Percentiles rank a stretch among this genome's conserved stretches.
Conservation (phyloP, 2,329 filamentous ascomycete genomes). For the Aspergillus flavus region DNA sequence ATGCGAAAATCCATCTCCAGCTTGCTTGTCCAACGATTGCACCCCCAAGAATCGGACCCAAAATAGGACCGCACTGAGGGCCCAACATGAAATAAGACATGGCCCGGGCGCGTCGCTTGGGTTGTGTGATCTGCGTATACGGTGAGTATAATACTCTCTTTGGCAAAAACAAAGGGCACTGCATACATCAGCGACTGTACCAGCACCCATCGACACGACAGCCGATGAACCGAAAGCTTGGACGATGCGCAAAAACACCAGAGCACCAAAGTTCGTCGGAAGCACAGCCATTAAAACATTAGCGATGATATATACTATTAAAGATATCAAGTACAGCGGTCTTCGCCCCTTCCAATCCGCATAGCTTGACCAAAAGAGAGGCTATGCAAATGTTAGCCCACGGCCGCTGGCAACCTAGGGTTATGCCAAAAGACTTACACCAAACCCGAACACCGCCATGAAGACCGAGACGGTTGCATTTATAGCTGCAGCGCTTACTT, state of each 20-base stretch:
- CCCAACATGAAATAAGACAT: conserved; percentile 49
- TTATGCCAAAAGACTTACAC: conserved; percentile 24
- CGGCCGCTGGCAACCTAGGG: neutral
- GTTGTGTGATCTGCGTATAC: conserved; percentile 24
- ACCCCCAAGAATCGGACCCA: conserved; percentile 49
- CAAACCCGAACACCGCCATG: conserved; percentile 48
- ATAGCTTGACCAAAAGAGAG: conserved; percentile 46
- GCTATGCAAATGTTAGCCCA: conserved; percentile 20
- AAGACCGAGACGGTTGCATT: conserved; percentile 51
- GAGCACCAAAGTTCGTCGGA: conserved; percentile 41
- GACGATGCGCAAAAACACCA: conserved; percentile 46
- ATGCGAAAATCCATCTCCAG: conserved; percentile 52
- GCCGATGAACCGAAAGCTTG: conserved; percentile 49
- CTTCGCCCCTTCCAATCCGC: conserved; percentile 46
- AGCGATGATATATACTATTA: conserved; percentile 43
- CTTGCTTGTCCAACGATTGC: conserved; percentile 35
- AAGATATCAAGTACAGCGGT: conserved; percentile 45
- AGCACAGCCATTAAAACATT: conserved; percentile 44
- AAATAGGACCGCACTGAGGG: conserved; percentile 48
- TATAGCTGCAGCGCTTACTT: conserved; percentile 38
- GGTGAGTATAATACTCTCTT: neutral
- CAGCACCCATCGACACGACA: conserved; percentile 22
- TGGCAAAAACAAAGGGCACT: neutral
- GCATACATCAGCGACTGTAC: neutral
- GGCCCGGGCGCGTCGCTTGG: conserved; percentile 42